Conservation (phyloP, 2,329 filamentous ascomycete genomes). For the Nemania bipapillata region DNA sequence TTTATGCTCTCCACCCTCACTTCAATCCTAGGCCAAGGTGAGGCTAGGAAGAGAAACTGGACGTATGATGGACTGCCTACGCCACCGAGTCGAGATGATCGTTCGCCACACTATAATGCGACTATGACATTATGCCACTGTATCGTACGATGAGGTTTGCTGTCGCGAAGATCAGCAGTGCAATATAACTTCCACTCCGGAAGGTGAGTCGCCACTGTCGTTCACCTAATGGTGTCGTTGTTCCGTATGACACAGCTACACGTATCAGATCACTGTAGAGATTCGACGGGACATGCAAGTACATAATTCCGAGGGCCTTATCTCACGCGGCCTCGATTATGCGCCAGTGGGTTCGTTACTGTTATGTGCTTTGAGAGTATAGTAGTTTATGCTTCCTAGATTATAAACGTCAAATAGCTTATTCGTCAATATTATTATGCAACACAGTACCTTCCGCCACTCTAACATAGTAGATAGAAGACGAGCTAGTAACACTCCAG, state of each 20-base stretch:
- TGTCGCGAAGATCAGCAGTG: conserved; percentile 7
- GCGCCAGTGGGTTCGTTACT: background rate
- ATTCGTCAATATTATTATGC: background rate
- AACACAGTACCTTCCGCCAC: background rate
- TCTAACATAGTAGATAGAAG: background rate
- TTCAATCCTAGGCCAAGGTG: background rate
- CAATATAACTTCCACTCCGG: conserved; percentile 5
- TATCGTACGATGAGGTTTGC: conserved; percentile 20
- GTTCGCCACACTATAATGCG: conserved; percentile 11
- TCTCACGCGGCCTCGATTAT: conserved; percentile 5
- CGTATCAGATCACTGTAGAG: conserved; percentile 12
- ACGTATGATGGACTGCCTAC: conserved; percentile 3
- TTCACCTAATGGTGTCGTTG: background rate
- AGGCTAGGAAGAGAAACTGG: background rate
- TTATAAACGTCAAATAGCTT: background rate
- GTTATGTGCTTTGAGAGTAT: background rate
- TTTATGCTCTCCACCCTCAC: conserved; percentile 17
- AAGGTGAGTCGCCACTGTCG: conserved; percentile 21
- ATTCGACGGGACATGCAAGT: background rate
- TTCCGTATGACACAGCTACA: background rate
- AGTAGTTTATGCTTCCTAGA: background rate
- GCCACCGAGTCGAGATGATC: background rate
- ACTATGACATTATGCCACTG: conserved; percentile 7
- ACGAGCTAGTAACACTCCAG: background rate
- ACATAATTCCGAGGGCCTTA: conserved; percentile 2